Base-by-base conservation (phyloP, 169 alveolate species). In the Plasmodium knowlesi region DNA sequence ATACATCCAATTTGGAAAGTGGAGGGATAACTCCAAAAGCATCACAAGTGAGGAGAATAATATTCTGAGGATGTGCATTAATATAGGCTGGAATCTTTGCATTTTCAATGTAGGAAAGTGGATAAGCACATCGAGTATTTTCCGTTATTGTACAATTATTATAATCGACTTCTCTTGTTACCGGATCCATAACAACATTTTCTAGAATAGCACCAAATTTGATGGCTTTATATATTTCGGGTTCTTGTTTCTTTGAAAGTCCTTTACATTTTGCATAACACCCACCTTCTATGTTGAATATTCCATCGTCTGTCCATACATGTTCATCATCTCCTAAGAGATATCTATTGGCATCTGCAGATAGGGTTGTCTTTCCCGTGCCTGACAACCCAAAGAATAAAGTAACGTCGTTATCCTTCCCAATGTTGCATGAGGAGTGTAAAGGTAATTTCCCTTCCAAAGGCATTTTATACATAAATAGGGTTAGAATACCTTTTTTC, bases 321-420 rank as follows among this genome's bases (percentile, higher is more conserved):
- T 99, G 99, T 96, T 99, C 99, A 82, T 98, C 99, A 94, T 99
- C 99, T 34, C 99, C 99, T 79, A 99, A 96, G 84, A 99, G 96
- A 70, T 82, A 76, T 83, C 99, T 97, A 16, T 96, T 83, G 19
- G 99, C 98, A 92, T 99, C 99, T 19, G 99, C 99, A 14, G 99
- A 97, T 73, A 99, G 96, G 8, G 99, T 99, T 39, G 99, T 99
- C 96, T 99, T 99, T 19, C 99, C 99, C 34, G 99, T 99, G 43
- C 99, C 99, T 39, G 99, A 97, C n/a, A 99, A 97, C 8, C 99
- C 99, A 93, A 99, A 99, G 92, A 98, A 98, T 86, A 99, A 95
- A 32, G 99, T 97, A 41, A 98, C 99, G 92, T 98, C 99, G 81
- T 98, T 99, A 10, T 95, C 93, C 53, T 82, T 73, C 28, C 99